phyloP scores from a whole-genome alignment of 257 asterid genomes.

The Solanum raphanifolium region DNA sequence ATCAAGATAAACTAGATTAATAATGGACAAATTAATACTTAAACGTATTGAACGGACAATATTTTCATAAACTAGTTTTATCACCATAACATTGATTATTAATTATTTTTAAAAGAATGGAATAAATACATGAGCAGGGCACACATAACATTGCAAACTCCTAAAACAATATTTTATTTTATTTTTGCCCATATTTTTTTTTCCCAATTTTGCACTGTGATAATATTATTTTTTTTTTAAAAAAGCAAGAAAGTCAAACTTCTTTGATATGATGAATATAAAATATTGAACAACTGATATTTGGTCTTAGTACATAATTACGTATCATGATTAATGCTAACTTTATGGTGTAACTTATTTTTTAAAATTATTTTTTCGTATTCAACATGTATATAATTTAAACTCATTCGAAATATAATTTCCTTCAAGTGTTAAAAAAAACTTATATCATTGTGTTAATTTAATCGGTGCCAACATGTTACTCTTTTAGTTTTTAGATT shows the following conservation, averaged over 20 bases:
- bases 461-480: background rate
- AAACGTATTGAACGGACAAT: background rate
- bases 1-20: background rate
- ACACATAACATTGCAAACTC: background rate
- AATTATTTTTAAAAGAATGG: background rate
- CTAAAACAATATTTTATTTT: background rate
- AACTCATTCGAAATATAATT: background rate
- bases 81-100: fast-evolving
- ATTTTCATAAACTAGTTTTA: background rate
- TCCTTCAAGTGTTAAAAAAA: no score
- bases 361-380: no score
- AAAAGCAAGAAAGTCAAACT: background rate
- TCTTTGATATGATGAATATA: background rate
- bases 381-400: no score
- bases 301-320: background rate
- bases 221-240: no score
- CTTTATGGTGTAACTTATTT: background rate
- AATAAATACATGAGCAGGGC: background rate
- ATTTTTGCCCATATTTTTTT: background rate
- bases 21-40: background rate
- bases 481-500: background rate
- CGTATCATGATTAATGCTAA: no score
- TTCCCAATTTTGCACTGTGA: background rate
- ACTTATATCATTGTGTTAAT: background rate
- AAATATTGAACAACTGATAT: background rate